Percentiles rank a stretch among this genome's conserved stretches.
phyloP scores from a whole-genome alignment of 2,329 filamentous ascomycete genomes.

The Hyphodiscus sp. region DNA sequence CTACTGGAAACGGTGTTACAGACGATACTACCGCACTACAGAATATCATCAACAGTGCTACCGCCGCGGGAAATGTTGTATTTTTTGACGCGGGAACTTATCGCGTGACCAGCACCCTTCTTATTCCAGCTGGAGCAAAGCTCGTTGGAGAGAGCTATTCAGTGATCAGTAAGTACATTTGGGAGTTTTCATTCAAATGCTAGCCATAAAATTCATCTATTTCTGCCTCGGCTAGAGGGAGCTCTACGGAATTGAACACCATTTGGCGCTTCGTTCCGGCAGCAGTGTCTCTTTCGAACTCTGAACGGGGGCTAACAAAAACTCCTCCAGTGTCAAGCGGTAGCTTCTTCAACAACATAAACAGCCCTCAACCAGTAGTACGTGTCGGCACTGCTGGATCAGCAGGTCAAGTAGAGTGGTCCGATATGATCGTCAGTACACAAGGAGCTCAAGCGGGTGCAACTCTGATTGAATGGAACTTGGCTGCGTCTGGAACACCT shows the following conservation, averaged over 20 bases:
- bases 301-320: no score
- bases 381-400: background rate
- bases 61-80: background rate
- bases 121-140: background rate
- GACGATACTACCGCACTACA: conserved; percentile 42
- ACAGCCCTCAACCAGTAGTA: background rate
- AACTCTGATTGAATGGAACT: conserved; percentile 61
- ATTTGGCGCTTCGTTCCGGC: no score
- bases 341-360: background rate
- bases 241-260: no score
- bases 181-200: no score
- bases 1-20: conserved; percentile 44
- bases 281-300: no score
- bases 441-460: conserved; percentile 57
- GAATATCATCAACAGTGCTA: background rate
- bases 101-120: background rate
- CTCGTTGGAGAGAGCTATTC: background rate
- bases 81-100: background rate
- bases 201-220: no score
- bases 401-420: background rate
- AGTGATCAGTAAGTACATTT: background rate
- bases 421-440: conserved; percentile 37
- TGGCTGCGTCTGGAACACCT: conserved; percentile 42
- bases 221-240: no score
- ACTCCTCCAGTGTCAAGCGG: background rate